phyloP scores from a whole-genome alignment of 1,139 yeast species.

The Taphrina flavorubra region DNA sequence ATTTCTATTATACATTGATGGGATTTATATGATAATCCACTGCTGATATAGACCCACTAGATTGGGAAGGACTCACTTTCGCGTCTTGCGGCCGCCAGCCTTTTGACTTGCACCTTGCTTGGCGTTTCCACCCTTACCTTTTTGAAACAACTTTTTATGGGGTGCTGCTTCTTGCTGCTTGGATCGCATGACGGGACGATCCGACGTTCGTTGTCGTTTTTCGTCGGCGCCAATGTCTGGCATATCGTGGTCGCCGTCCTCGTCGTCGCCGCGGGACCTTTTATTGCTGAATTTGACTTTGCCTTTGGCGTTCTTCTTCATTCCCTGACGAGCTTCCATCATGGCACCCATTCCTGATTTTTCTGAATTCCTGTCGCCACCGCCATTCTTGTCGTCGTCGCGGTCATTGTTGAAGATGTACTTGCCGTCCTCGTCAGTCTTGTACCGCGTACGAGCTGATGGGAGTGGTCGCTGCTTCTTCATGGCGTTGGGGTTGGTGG shows the following conservation, averaged over 20 bases:
- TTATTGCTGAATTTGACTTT: constrained; percentile 51
- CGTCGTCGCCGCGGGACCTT: constrained; percentile 68
- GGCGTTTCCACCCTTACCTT: constrained; percentile 35
- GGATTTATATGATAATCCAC: not conserved
- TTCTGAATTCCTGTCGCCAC: constrained; percentile 46
- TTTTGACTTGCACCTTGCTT: constrained; percentile 34
- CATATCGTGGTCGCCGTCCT: constrained; percentile 59
- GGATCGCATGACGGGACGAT: constrained; percentile 22
- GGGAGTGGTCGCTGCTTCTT: constrained; percentile 48
- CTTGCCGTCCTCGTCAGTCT: constrained; percentile 55
- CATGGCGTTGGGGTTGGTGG: constrained; percentile 68
- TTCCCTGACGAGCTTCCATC: constrained; percentile 40
- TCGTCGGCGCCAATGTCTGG: constrained; percentile 6
- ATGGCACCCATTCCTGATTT: constrained; percentile 27
- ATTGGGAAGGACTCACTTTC: constrained; percentile 14
- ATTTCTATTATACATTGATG: not conserved
- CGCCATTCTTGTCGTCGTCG: constrained; percentile 60
- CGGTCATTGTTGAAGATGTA: constrained; percentile 50
- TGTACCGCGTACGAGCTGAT: constrained; percentile 58
- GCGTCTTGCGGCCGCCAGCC: constrained; percentile 39
- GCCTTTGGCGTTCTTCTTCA: constrained; percentile 37
- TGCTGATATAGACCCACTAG: too few relatives aligned
- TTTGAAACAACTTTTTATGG: constrained; percentile 28
- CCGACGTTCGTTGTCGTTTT: constrained; percentile 14
- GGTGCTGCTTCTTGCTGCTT: constrained; percentile 12